These are phyloP conservation scores for Falciphora oryzae DNA, from an alignment of 2,329 filamentous ascomycete genomes.

Conservation along the genomic window DNA sequence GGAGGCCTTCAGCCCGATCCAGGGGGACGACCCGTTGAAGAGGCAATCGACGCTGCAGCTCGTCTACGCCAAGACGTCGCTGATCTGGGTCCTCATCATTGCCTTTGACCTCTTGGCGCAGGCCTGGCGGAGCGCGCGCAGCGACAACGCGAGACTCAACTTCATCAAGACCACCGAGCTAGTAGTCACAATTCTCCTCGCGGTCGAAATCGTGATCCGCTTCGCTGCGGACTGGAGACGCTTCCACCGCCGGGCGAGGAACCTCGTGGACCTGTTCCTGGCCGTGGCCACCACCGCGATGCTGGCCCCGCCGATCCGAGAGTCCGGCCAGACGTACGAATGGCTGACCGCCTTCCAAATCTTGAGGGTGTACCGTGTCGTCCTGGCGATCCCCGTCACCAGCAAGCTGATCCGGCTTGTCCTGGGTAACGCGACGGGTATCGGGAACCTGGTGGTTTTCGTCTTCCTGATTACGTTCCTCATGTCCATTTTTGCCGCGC, in stretches of 20 bases:
- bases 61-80: constrained; percentile 66
- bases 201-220: constrained; percentile 76
- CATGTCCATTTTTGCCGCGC: constrained; percentile 85
- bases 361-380: constrained; percentile 82
- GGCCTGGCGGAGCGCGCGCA: constrained; percentile 67
- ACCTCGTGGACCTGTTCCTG: constrained; percentile 73
- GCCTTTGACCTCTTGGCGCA: constrained; percentile 74
- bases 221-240: constrained; percentile 72
- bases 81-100: constrained; percentile 78
- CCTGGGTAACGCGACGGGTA: constrained; percentile 84
- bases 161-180: constrained; percentile 72
- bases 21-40: constrained; percentile 34
- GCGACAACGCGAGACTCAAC: constrained; percentile 52
- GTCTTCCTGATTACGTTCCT: constrained; percentile 94
- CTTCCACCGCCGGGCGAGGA: constrained; percentile 69
- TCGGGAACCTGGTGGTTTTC: constrained; percentile 91
- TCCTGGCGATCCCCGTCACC: constrained; percentile 82
- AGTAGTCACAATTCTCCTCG: constrained; percentile 69
- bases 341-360: constrained; percentile 95
- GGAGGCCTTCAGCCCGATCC: constrained; percentile 30
- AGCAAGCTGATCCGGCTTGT: constrained; percentile 81
- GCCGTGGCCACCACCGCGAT: constrained; percentile 79
- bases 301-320: constrained; percentile 72
- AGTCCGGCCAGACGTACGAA: constrained; percentile 66
- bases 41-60: constrained; percentile 53